These are phyloP conservation scores for Pterula multifida DNA, from an alignment of 1,284 basidiomycete genomes.

Conservation along the genomic window DNA sequence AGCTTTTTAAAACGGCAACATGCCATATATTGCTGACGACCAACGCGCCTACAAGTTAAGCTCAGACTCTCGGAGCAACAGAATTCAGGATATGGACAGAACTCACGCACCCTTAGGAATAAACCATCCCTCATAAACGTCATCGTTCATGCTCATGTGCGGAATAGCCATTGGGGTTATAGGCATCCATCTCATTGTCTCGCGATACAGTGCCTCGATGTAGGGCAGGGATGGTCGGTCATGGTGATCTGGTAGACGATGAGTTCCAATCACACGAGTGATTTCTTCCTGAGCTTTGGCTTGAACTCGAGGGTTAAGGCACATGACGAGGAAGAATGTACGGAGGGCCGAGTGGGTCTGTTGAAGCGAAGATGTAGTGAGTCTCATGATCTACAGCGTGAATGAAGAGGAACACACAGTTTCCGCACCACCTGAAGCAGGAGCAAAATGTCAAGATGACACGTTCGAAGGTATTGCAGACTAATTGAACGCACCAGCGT, in stretches of 20 bases:
- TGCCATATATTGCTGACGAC: slow-evolving; percentile 24
- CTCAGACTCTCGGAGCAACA: not conserved
- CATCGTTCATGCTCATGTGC: slow-evolving; percentile 12
- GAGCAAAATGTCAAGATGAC: not conserved
- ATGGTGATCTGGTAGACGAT: slow-evolving; percentile 18
- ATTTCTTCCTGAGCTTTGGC: slow-evolving; percentile 15
- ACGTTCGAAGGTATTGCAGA: not conserved
- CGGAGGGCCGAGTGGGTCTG: not conserved
- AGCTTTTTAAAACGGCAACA: not conserved
- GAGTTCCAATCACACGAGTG: slow-evolving; percentile 12
- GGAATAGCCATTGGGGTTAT: slow-evolving; percentile 13
- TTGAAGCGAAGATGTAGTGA: not conserved
- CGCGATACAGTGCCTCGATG: slow-evolving; percentile 13
- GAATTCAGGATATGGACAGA: not conserved
- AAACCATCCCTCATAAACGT: slow-evolving; percentile 19
- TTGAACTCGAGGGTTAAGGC: slow-evolving; percentile 14
- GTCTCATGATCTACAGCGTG: not conserved
- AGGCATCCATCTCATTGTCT: slow-evolving; percentile 16
- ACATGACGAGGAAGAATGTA: slow-evolving; percentile 15
- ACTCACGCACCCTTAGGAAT: slow-evolving; percentile 15
- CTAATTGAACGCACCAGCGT: not conserved
- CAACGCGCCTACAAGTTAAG: slow-evolving; percentile 10
- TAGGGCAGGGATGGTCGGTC: slow-evolving; percentile 15
- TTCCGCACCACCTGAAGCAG: not conserved
- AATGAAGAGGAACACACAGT: not conserved